These are phyloP conservation scores for Phytopythium kandeliae DNA, from an alignment of 352 stramenopile genomes.

Conservation along the genomic window DNA sequence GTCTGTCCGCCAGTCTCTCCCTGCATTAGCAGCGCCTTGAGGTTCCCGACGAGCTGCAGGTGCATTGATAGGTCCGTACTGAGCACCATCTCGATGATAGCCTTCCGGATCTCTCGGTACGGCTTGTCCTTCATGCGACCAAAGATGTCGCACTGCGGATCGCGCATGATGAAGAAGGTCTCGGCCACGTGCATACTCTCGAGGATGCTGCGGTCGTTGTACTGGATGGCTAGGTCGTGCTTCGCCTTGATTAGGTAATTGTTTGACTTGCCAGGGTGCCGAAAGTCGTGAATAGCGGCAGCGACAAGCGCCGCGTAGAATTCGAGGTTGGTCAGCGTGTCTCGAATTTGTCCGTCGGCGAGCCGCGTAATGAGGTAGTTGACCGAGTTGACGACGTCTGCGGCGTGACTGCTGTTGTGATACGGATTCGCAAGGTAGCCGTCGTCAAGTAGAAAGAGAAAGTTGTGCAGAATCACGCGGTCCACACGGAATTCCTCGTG, in stretches of 20 bases:
- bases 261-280: slow-evolving; percentile 80
- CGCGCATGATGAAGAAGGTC: slow-evolving; percentile 76
- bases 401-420: slow-evolving; percentile 74
- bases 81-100: slow-evolving; percentile 87
- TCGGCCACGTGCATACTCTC: slow-evolving; percentile 86
- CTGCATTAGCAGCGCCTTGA: slow-evolving; percentile 72
- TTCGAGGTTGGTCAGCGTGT: slow-evolving; percentile 71
- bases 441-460: slow-evolving; percentile 70
- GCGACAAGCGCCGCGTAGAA: slow-evolving; percentile 76
- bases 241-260: slow-evolving; percentile 82
- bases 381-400: slow-evolving; percentile 80
- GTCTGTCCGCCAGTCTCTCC: slow-evolving; percentile 1
- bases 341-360: slow-evolving; percentile 62
- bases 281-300: slow-evolving; percentile 82
- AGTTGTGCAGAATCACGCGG: slow-evolving; percentile 67
- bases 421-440: slow-evolving; percentile 75
- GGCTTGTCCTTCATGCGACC: slow-evolving; percentile 70
- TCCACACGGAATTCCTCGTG: slow-evolving; percentile 75
- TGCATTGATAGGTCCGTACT: slow-evolving; percentile 84
- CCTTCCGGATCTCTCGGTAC: slow-evolving; percentile 75
- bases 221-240: slow-evolving; percentile 72
- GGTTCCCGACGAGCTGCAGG: slow-evolving; percentile 65
- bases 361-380: slow-evolving; percentile 73
- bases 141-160: slow-evolving; percentile 75
- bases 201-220: slow-evolving; percentile 81